Conservation (phyloP, 2,329 filamentous ascomycete genomes). For the Fusarium xylarioides region DNA sequence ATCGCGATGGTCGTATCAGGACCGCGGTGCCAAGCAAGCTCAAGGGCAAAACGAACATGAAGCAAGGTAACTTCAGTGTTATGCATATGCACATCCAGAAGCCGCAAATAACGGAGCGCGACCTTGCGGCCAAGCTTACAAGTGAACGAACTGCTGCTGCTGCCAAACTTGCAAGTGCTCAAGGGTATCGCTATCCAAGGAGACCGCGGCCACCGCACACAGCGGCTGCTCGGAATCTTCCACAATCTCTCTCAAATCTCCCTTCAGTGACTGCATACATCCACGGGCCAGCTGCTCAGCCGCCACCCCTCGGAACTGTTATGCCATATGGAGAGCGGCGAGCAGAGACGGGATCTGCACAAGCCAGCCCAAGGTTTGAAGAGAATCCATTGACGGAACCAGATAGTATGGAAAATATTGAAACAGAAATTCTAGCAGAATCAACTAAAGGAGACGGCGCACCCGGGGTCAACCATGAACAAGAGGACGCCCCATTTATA, state of each 20-base stretch:
- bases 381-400: constrained; percentile 3
- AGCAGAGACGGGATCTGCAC: background rate
- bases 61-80: constrained; percentile 69
- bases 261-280: background rate
- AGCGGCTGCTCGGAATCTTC: background rate
- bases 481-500: background rate
- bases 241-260: constrained; percentile 1
- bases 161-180: constrained; percentile 63
- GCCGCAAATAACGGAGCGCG: constrained; percentile 58
- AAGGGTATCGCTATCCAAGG: constrained; percentile 62
- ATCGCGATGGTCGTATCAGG: constrained; percentile 49
- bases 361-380: background rate
- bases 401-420: background rate
- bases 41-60: constrained; percentile 64
- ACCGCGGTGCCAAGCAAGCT: constrained; percentile 71
- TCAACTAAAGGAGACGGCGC: background rate
- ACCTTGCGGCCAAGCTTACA: constrained; percentile 66
- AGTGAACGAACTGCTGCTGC: constrained; percentile 69
- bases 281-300: background rate
- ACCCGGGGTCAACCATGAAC: background rate
- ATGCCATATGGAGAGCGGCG: background rate
- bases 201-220: constrained; percentile 51
- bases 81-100: constrained; percentile 67
- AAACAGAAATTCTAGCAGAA: background rate
- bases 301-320: background rate